These are phyloP conservation scores for Alternaria tenuissima DNA, from an alignment of 2,329 filamentous ascomycete species.

Conservation along the genomic window DNA sequence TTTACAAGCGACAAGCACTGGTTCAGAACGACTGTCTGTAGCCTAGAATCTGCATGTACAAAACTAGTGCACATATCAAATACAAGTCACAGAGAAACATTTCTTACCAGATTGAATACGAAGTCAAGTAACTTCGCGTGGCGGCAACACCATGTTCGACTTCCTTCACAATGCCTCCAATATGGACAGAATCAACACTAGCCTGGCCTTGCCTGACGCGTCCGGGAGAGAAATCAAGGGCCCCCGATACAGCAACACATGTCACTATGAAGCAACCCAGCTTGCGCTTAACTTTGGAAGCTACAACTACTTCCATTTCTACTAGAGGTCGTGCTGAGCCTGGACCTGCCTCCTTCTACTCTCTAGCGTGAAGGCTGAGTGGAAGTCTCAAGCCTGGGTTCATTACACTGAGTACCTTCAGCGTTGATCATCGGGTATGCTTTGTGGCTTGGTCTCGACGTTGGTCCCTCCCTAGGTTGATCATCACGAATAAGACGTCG, in stretches of 20 bases:
- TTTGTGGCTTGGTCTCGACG: neutral
- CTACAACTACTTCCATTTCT: neutral
- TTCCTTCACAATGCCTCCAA: neutral
- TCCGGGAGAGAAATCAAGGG: neutral
- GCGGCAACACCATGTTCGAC: too few relatives aligned
- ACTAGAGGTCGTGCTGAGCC: too few relatives aligned
- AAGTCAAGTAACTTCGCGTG: too few relatives aligned
- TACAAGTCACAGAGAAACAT: too few relatives aligned
- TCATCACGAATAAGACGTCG: neutral
- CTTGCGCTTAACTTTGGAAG: neutral
- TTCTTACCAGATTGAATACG: too few relatives aligned
- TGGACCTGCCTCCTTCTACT: too few relatives aligned
- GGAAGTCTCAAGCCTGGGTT: too few relatives aligned
- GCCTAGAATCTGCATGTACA: too few relatives aligned
- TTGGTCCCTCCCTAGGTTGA: neutral
- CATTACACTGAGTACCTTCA: neutral
- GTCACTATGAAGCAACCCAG: neutral
- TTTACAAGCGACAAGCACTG: too few relatives aligned
- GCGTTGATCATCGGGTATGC: neutral
- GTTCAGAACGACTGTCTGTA: too few relatives aligned
- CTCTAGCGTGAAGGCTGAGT: too few relatives aligned
- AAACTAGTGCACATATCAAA: too few relatives aligned
- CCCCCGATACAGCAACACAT: neutral
- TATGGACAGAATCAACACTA: neutral
- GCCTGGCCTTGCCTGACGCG: neutral